A percentile compares a stretch with the other conserved stretches of the same genome.
These are phyloP conservation scores for Hanseniaspora singularis DNA, from an alignment of 805 yeast genomes.

Conservation along the genomic window DNA sequence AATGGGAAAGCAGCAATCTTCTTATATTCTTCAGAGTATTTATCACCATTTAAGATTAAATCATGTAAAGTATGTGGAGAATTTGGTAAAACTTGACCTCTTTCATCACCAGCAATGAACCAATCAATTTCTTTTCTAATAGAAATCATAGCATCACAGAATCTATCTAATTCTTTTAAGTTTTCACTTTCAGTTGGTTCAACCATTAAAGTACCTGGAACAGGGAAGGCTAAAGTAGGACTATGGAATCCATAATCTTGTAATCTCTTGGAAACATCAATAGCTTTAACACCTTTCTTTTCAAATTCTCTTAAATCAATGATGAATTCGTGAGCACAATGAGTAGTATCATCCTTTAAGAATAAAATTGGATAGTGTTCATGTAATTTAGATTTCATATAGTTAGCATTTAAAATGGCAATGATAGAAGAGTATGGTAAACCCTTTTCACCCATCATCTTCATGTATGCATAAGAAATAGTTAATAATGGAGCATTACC, in stretches of 20 bases:
- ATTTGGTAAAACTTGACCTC: conserved; percentile 64
- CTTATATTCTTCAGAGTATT: conserved; percentile 70
- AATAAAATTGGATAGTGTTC: conserved; percentile 67
- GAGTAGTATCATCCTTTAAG: conserved; percentile 45
- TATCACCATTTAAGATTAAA: conserved; percentile 52
- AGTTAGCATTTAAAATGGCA: conserved; percentile 91
- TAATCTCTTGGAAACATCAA: conserved; percentile 90
- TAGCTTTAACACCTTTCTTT: conserved; percentile 72
- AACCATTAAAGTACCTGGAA: conserved; percentile 92
- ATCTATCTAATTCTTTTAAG: conserved; percentile 76
- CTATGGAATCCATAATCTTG: conserved; percentile 99
- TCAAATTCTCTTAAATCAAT: conserved; percentile 81
- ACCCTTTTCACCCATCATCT: conserved; percentile 78
- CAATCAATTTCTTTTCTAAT: conserved; percentile 74
- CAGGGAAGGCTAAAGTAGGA: conserved; percentile 98
- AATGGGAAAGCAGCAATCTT: conserved; percentile 73
- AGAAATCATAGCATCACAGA: conserved; percentile 72
- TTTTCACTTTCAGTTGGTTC: conserved; percentile 97
- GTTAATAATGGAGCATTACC: conserved; percentile 92
- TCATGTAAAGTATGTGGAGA: conserved; percentile 89
- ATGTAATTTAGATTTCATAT: conserved; percentile 72
- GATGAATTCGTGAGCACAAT: conserved; percentile 95
- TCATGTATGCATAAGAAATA: conserved; percentile 88
- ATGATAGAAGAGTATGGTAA: conserved; percentile 76
- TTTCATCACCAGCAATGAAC: conserved; percentile 50